A percentile compares a stretch with the other conserved stretches of the same genome.
These are phyloP conservation scores for Calendula officinalis DNA, from an alignment of 129 eudicot genomes.

Conservation along the genomic window DNA sequence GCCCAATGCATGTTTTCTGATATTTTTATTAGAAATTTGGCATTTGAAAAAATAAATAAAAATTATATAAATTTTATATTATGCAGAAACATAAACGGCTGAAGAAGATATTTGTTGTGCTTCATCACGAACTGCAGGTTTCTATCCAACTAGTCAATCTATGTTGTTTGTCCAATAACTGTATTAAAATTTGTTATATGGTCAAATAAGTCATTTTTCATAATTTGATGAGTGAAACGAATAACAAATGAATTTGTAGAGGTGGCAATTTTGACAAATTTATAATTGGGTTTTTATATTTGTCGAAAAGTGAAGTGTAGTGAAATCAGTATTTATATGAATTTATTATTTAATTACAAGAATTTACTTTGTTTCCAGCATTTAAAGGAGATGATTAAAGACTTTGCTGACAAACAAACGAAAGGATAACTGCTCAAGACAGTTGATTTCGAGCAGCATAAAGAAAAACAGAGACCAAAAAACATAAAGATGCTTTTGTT, in stretches of 20 bases:
- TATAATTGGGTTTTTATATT: too few relatives aligned
- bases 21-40: background rate
- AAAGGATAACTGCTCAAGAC: slow-evolving; percentile 35
- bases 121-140: slow-evolving; percentile 91
- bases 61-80: slow-evolving; percentile 5
- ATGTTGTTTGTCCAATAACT: too few relatives aligned
- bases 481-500: slow-evolving; percentile 14
- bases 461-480: background rate
- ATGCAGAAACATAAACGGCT: slow-evolving; percentile 75
- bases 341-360: background rate
- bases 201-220: too few relatives aligned
- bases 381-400: slow-evolving; percentile 76
- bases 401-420: slow-evolving; percentile 42
- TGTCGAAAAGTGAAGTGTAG: background rate
- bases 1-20: slow-evolving; percentile 2
- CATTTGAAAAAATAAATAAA: too few relatives aligned
- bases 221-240: too few relatives aligned
- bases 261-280: too few relatives aligned
- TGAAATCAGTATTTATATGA: background rate
- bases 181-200: too few relatives aligned
- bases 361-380: slow-evolving; percentile 40
- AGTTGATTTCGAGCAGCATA: background rate
- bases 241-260: too few relatives aligned
- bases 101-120: slow-evolving; percentile 80
- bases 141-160: slow-evolving; percentile 2